Base-by-base conservation (phyloP, 306 rosid genomes). In the Cajanus cajan region DNA sequence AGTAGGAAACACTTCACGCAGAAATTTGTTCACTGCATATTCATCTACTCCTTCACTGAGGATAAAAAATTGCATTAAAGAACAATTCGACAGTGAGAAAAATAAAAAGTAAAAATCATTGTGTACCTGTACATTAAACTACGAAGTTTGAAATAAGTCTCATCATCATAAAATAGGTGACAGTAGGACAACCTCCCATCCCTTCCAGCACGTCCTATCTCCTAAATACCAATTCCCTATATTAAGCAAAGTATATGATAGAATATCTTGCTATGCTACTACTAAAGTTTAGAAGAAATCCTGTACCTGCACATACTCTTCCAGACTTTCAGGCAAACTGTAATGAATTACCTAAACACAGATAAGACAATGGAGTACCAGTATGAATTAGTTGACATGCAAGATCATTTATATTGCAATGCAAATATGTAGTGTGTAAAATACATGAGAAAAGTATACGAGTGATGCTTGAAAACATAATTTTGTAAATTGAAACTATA, bases 281-380 rank as follows among this genome's bases (percentile, higher is more conserved):
- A 79, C 41, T 22, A 31, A 37, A 67, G 39, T 59, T 62, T 28
- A 68, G 71, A 80, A 78, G 68, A 73, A 84, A 76, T 55, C 39
- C 59, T 86, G 16, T 40, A 94, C 97, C 93, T 94, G 98, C 63
- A 94, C 97, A 86, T 94, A 94, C 80, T 85, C 97, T 88, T 94
- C 98, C 81, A 91, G 85, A 89, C 98, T 94, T 85, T 88, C 97
- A 61, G 98, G 98, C 85, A 94, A 80, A 84, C 97, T 90, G 85
- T 90, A 91, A 85, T 92, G 97, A 83, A 94, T 88, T 76, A 94
- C 98, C 98, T 94, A 89, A 82, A 81, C 55, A 88, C 57, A 79
- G 54, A 67, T 41, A 71, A 5, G 41, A 55, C 52, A 44, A 76
- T 31, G 24, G 28, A 57, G 77, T 74, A 45, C 51, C 33, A 54